Base-by-base conservation (phyloP, 768 basidiomycete genomes). In the Cystobasidium ongulense region DNA sequence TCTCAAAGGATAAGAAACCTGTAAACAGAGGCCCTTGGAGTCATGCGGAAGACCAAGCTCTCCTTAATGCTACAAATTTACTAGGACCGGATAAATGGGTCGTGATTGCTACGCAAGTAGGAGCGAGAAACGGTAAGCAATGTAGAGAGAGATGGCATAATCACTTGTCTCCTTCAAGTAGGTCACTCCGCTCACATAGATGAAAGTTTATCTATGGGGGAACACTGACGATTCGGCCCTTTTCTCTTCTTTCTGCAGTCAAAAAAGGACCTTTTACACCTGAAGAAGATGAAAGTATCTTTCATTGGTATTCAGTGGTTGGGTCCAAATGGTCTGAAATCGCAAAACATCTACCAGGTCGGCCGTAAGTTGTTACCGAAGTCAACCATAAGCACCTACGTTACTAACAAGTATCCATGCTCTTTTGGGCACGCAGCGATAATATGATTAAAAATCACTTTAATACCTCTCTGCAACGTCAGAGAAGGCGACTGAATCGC, bases 71-170 rank as follows among this genome's bases (percentile, higher is more conserved):
- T 41, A 76, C 78, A 29, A 41, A 41, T 7, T 52, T 73, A 38
- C 68, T 75, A 15, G 77, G 77, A 1, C 70, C 71, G 15, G 78
- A 79, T 71, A 79, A 78, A 63, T 79, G 78, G 78, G 78, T 76
- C 21, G 59, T 68, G 21, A 78, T 79, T 27, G 75, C 77, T 10
- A 39, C n/a, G 15, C 72, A 77, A 59, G 71, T 79, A 35, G 53
- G 46, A 1, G 68, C 75, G 21, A 33, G 78, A 25, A 75, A 71
- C 15, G 78, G 78, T 5, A 79, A 79, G 75, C 78, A 79, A 50
- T 79, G 78, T 29, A 62, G 78, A 11, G 78, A 79, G 36, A 53
- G 78, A 3, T 79, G 78, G 78, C 78, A 79, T 64, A 79, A 79
- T 53, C 78, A 79, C 52, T 59, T 79, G 13, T 73, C 78, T 43